Evolutionary conservation across 2,329 filamentous ascomycete genomes (phyloP).

Genomic region (Aspergillus awamori): DNA sequence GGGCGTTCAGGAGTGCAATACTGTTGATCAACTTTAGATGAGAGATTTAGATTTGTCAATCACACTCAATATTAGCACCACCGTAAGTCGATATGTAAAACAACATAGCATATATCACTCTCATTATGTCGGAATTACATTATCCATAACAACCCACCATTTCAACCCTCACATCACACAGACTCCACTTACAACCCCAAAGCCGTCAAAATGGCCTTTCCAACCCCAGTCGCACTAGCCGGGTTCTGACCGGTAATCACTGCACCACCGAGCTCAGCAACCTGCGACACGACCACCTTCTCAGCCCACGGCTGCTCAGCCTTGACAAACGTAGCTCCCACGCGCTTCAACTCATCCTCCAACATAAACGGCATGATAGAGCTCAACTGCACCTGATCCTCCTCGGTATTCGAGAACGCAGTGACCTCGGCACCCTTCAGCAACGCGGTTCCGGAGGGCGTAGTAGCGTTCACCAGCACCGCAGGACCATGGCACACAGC

Average conservation of each 20-base stretch:
- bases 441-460: slow-evolving; percentile 46
- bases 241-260: slow-evolving; percentile 55
- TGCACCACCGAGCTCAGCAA: slow-evolving; percentile 29
- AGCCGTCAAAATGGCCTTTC: slow-evolving; percentile 47
- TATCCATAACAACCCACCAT: not conserved
- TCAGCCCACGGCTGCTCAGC: slow-evolving; percentile 48
- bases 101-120: too few relatives aligned
- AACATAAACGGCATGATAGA: slow-evolving; percentile 49
- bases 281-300: slow-evolving; percentile 46
- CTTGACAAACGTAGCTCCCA: slow-evolving; percentile 48
- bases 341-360: slow-evolving; percentile 46
- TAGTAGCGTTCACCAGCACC: slow-evolving; percentile 48
- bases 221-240: slow-evolving; percentile 47
- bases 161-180: not conserved
- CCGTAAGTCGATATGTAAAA: too few relatives aligned
- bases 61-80: too few relatives aligned
- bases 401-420: slow-evolving; percentile 52
- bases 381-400: slow-evolving; percentile 44
- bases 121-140: not conserved
- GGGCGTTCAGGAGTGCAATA: too few relatives aligned
- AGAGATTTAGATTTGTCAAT: too few relatives aligned
- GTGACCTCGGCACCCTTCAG: slow-evolving; percentile 47
- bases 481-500: slow-evolving; percentile 55
- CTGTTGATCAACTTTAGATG: too few relatives aligned
- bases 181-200: slow-evolving; percentile 18